These are phyloP conservation scores for Hsuehochloa calcarea DNA, from an alignment of 176 grass and related monocot genomes.

Conservation along the genomic window DNA sequence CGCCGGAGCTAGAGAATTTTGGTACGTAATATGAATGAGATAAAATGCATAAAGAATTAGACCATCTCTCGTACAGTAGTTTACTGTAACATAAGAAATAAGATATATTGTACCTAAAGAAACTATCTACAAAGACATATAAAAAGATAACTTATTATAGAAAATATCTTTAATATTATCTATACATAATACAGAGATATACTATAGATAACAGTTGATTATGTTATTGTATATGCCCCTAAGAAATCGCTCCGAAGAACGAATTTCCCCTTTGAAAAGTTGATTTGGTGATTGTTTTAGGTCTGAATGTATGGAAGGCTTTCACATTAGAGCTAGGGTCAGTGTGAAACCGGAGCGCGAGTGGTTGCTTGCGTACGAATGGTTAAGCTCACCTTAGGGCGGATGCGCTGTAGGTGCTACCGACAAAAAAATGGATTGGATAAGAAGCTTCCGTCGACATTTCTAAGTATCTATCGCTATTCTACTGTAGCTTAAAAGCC, in stretches of 20 bases:
- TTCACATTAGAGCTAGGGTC: neutral
- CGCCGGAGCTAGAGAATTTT: too few species aligned
- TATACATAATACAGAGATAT: too few species aligned
- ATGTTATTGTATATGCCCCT: too few species aligned
- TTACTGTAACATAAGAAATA: too few species aligned
- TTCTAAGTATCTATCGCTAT: neutral
- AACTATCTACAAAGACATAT: too few species aligned
- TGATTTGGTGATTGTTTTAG: conserved; percentile 25
- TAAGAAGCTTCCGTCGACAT: neutral
- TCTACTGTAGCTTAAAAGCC: neutral
- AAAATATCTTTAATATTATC: too few species aligned
- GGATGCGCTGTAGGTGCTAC: conserved; percentile 20
- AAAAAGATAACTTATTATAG: too few species aligned
- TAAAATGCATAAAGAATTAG: too few species aligned
- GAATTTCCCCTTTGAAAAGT: neutral
- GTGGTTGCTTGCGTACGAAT: neutral
- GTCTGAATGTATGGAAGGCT: neutral
- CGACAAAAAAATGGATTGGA: neutral
- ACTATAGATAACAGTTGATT: too few species aligned
- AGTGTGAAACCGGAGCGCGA: neutral
- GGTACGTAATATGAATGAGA: neutral
- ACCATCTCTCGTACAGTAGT: too few species aligned
- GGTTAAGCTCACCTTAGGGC: neutral
- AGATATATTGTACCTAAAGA: too few species aligned
- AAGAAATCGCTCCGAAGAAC: neutral